Evolutionary conservation across 176 grass and related monocot species (phyloP), one percentile per base, ranked within the genome.

Genomic region (Leersia perrieri): DNA sequence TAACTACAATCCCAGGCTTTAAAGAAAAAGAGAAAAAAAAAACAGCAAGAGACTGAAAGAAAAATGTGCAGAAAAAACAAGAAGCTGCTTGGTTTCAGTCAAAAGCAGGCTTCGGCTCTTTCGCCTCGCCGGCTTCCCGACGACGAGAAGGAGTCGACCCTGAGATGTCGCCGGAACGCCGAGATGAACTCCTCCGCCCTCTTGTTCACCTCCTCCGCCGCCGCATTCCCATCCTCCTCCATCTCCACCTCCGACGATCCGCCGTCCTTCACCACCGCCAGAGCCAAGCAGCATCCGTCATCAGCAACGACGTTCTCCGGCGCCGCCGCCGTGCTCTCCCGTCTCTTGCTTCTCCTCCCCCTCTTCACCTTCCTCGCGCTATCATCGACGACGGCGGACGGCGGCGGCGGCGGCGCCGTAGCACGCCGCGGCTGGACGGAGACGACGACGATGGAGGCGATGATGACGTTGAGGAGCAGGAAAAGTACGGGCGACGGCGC

Each of bases 151-250:
- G 96, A 93, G 45, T 98, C 96, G 68, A 90, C 81, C 78, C 83
- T 86, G 63, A 98, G 88, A 49, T 94, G 96, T 82, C 77, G 88
- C 57, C 90, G 78, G 77, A 98, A 98, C 30, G 92, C 92, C 33
- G 70, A 73, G 63, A 98, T 98, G 83, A 95, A 98, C 73, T 90
- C 96, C 79, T 98, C 96, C 29, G 87, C 92, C 25, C 96, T 78
- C 70, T 73, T 87, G 64, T 98, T 84, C 81, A 98, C 78, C 90
- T 98, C 95, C 78, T 89, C 90, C 4, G 87, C 90, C 3, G 87
- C 85, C 11, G 86, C 92, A 3, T 66, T 81, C 28, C 63, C 87
- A 18, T 33, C 86, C 2, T 55, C 75, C 34, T 74, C 35, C 33
- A 20, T 5, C 30, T 14, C 35, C 71, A 1, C 25, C 30, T 11